phyloP scores from a whole-genome alignment of 441 rosid species.

The Erysimum cheiri region DNA sequence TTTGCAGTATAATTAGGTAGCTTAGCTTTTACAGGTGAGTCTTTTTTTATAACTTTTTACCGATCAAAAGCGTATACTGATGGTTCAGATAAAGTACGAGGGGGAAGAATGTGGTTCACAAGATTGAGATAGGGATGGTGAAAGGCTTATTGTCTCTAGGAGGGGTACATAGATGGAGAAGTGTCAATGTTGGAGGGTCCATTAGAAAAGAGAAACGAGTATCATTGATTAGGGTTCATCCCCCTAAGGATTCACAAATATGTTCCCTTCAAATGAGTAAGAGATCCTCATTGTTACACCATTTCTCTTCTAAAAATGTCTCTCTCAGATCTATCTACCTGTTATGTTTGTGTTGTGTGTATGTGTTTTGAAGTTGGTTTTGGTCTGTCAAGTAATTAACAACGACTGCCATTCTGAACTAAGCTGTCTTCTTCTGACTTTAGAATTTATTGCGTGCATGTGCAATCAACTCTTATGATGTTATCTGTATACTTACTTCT shows the following conservation, averaged over 20 bases:
- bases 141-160: slow-evolving; percentile 36
- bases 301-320: slow-evolving; percentile 39
- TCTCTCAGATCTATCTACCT: slow-evolving; percentile 40
- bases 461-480: too few species aligned
- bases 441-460: slow-evolving; percentile 41
- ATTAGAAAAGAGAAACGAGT: slow-evolving; percentile 9
- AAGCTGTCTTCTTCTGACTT: slow-evolving; percentile 38
- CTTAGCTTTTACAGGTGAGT: slow-evolving; percentile 1
- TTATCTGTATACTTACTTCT: slow-evolving; percentile 14
- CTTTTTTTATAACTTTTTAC: background rate
- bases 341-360: slow-evolving; percentile 44
- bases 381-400: slow-evolving; percentile 28
- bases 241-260: slow-evolving; percentile 36
- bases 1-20: slow-evolving; percentile 2
- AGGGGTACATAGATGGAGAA: slow-evolving; percentile 42
- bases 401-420: slow-evolving; percentile 33
- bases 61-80: background rate
- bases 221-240: slow-evolving; percentile 44
- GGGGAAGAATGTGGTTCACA: slow-evolving; percentile 38
- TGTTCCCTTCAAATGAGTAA: slow-evolving; percentile 34
- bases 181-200: slow-evolving; percentile 46
- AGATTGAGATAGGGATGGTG: slow-evolving; percentile 39
- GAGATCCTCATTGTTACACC: slow-evolving; percentile 44
- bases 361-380: slow-evolving; percentile 38
- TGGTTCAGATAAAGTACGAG: slow-evolving; percentile 10